A percentile compares a stretch with the other conserved stretches of the same genome.
phyloP scores from a whole-genome alignment of 2,329 filamentous ascomycete genomes.

The Pseudopithomyces chartarum region DNA sequence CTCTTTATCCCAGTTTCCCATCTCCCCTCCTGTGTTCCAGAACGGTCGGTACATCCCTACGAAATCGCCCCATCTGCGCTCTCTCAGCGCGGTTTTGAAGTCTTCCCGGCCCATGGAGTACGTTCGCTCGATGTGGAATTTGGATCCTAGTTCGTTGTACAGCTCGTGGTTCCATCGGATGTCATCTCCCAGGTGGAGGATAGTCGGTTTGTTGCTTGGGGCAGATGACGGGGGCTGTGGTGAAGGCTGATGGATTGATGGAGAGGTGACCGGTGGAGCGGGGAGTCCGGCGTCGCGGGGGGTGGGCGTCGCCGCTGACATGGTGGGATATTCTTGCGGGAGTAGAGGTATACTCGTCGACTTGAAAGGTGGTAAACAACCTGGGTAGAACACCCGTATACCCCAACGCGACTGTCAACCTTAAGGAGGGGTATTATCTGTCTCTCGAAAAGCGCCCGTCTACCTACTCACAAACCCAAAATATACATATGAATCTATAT shows the following conservation, averaged over 20 bases:
- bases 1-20: conserved; percentile 67
- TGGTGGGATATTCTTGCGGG: conserved; percentile 5
- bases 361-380: background rate
- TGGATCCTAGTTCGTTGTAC: conserved; percentile 42
- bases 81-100: conserved; percentile 47
- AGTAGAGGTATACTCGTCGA: background rate
- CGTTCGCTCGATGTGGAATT: conserved; percentile 47
- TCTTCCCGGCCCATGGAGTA: conserved; percentile 46
- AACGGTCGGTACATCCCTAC: conserved; percentile 61
- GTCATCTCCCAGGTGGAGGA: conserved; percentile 52
- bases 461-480: too few species aligned
- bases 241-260: background rate
- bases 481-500: too few species aligned
- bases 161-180: conserved; percentile 53
- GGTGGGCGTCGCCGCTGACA: conserved; percentile 32
- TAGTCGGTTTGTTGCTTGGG: conserved; percentile 36
- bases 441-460: too few species aligned
- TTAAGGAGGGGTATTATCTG: too few species aligned
- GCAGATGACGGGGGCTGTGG: background rate
- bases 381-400: background rate
- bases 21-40: conserved; percentile 69
- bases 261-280: background rate
- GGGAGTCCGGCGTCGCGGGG: conserved; percentile 28
- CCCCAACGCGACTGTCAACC: too few species aligned
- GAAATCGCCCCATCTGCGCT: conserved; percentile 50